These are phyloP conservation scores for Cyberlindnera nakhonratchasimensis DNA, from an alignment of 805 yeast species.

Conservation along the genomic window DNA sequence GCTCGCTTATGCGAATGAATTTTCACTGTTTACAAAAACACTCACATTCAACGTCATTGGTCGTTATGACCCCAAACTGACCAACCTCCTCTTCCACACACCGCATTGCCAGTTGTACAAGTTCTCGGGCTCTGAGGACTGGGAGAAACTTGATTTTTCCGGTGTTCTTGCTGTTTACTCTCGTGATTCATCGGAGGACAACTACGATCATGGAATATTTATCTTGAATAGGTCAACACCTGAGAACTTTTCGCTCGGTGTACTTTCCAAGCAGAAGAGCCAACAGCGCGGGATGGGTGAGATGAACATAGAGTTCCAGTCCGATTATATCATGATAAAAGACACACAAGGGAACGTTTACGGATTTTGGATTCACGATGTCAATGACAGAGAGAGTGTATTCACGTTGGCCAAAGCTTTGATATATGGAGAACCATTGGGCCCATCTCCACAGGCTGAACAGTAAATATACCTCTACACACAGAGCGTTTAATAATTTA, in stretches of 20 bases:
- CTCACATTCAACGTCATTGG: constrained; percentile 73
- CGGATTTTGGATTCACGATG: constrained; percentile 77
- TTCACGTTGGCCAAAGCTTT: constrained; percentile 40
- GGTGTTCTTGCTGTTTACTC: constrained; percentile 69
- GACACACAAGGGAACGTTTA: constrained; percentile 65
- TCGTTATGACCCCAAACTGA: constrained; percentile 69
- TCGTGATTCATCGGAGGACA: constrained; percentile 38
- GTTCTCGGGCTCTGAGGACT: constrained; percentile 54
- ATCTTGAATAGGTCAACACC: constrained; percentile 66
- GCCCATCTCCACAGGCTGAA: background rate
- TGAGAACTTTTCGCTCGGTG: constrained; percentile 68
- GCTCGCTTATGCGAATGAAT: constrained; percentile 10
- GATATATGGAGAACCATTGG: constrained; percentile 9
- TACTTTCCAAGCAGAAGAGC: constrained; percentile 52
- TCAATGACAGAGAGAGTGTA: constrained; percentile 59
- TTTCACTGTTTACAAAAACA: constrained; percentile 61
- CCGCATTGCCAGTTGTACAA: constrained; percentile 72
- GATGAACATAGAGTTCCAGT: constrained; percentile 66
- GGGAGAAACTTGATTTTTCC: constrained; percentile 68
- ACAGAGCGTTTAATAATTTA: too few species aligned
- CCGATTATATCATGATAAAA: constrained; percentile 65
- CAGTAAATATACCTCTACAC: background rate
- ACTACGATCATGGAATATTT: constrained; percentile 63
- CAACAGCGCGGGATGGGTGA: constrained; percentile 36
- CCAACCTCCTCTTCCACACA: constrained; percentile 62